phyloP scores from a whole-genome alignment of 2,329 filamentous ascomycete genomes.

The Colletotrichum melonis region DNA sequence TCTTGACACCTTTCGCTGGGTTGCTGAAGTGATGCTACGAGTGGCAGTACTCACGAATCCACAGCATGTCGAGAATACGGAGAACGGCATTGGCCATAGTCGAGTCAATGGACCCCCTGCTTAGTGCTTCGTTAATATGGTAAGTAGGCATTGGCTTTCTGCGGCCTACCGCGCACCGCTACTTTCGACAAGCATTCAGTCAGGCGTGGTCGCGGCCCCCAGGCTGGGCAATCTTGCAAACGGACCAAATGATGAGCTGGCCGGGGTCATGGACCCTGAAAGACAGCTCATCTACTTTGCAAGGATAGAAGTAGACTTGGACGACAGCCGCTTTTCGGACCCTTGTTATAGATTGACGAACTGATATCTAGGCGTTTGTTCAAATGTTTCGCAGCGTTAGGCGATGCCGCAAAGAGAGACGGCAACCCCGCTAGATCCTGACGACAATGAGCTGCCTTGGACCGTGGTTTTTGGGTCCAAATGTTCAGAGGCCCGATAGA shows the following conservation, averaged over 20 bases:
- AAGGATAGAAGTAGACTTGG: not conserved
- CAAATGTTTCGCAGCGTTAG: not conserved
- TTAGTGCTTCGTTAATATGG: conserved; percentile 37
- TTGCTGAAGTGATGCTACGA: conserved; percentile 17
- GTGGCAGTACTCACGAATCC: conserved; percentile 3
- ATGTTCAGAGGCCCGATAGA: not conserved
- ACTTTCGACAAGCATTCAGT: conserved; percentile 1
- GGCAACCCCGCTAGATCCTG: conserved; percentile 26
- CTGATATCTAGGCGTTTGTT: conserved; percentile 24
- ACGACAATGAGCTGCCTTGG: not conserved
- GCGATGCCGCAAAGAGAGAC: not conserved
- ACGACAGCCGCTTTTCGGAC: not conserved
- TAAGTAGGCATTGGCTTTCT: conserved; percentile 47
- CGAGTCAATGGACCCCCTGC: conserved; percentile 52
- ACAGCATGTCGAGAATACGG: conserved; percentile 3
- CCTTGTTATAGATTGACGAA: conserved; percentile 17
- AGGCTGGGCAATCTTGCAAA: conserved; percentile 24
- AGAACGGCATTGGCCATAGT: conserved; percentile 36
- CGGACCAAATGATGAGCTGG: conserved; percentile 8
- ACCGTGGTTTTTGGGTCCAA: not conserved
- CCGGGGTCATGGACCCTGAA: not conserved
- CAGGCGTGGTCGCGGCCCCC: conserved; percentile 4
- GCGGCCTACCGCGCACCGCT: conserved; percentile 48
- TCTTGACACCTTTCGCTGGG: not conserved
- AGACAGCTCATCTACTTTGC: not conserved